Evolutionary conservation across 306 rosid species (phyloP), one percentile per base, ranked within the genome.

Genomic region (Malus orientalis): DNA sequence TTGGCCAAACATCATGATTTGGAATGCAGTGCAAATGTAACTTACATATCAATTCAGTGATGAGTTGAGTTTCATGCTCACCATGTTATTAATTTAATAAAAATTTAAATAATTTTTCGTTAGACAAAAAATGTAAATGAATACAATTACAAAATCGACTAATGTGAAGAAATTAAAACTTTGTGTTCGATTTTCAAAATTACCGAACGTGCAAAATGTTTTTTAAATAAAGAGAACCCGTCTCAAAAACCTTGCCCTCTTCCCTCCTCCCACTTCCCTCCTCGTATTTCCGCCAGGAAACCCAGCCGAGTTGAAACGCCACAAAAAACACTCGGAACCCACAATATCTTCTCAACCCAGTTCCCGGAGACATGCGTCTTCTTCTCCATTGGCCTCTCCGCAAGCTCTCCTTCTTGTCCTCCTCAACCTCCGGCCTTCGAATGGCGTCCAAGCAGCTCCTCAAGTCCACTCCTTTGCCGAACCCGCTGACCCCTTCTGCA

Each of bases 401-500:
- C 27, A 81, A 77, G 63, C 87, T 84, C 65, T 82, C 87, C 61
- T 71, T 78, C 30, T 33, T 76, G 22, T 80, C 87, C 65, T 79
- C 85, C 65, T 78, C 88, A 19, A 74, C 64, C n/a, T 40, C 77
- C 7, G 36, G 64, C 77, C 2, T 27, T 59, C 51, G 75, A 29
- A 88, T 91, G 96, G 81, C 76, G 78, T 75, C 94, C 55, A 80
- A 80, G 78, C 72, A 73, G 51, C 76, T 87, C 6, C 80, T 81
- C 70, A 82, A 70, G 38, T 74, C 81, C 18, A 16, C 81, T 53
- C 74, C 87, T 47, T 80, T 82, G n/a, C 70, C 86, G 15, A 80
- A 66, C 76, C 87, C 81, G 32, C 67, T 58, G 27, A 27, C 57
- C 61, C 27, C 74, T 73, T 81, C 85, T 59, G 32, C 82, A 11